Evolutionary conservation across 306 rosid species (phyloP), one percentile per base, ranked within the genome.

Genomic region (Lathyrus aphaca): DNA sequence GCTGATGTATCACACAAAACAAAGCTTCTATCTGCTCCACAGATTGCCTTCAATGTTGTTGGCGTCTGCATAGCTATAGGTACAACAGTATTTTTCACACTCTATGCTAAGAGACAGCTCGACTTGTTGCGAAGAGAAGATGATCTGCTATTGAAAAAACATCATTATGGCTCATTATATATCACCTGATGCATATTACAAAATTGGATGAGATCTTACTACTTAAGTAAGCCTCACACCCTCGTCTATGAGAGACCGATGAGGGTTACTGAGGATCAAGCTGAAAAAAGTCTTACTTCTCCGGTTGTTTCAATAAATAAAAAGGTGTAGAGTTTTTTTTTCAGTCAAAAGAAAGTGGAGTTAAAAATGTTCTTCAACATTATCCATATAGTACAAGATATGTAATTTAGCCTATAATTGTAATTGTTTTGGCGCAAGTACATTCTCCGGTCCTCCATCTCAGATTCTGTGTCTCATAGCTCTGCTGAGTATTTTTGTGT

Each of bases 31-130:
- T 83, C 99, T 7, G 79, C 85, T 19, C 75, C 87, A 0, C 88
- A 91, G 66, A 86, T 89, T 17, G 74, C 69, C 58, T 61, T 94
- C 80, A 87, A 78, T 21, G 83, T 82, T 29, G 43, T 80, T 39
- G 92, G 97, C 32, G 84, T 91, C 53, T 57, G 85, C 37, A 55
- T 73, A 14, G 81, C 92, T 53, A 77, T 80, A 38, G 84, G 84
- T 53, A 82, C 97, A 49, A 80, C 91, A 15, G 40, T 84, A 66
- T 81, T 91, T 81, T 66, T 87, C 95, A 91, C 92, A 18, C 9
- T 59, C 13, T 88, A 88, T 54, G 89, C 92, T 6, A 91, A 88
- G 68, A 83, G 79, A 74, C 74, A 66, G 75, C 86, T 91, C 37
- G 82, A 79, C 49, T 81, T 80, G 37, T 65, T 91, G 48, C 80